Evolutionary conservation across 768 basidiomycete genomes (phyloP).

Genomic region (Serendipita sp.): DNA sequence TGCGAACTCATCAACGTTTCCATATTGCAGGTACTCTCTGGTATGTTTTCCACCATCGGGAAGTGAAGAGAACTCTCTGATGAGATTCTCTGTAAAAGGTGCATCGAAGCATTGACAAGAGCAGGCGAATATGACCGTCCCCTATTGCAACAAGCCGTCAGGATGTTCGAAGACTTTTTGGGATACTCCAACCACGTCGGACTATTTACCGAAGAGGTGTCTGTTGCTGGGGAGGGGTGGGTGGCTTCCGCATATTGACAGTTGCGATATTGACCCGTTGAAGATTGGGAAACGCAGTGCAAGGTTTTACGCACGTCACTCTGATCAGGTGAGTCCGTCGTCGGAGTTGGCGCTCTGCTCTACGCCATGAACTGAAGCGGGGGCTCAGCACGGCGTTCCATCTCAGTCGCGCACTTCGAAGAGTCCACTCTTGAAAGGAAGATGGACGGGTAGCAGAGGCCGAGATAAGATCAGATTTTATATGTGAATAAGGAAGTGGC

Average conservation of each 20-base stretch:
- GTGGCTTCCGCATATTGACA: slow-evolving; percentile 12
- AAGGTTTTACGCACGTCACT: slow-evolving; percentile 66
- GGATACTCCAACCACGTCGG: slow-evolving; percentile 79
- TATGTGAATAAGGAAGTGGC: no score
- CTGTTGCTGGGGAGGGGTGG: slow-evolving; percentile 69
- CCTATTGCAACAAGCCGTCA: slow-evolving; percentile 49
- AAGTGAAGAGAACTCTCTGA: background rate
- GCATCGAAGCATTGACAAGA: slow-evolving; percentile 75
- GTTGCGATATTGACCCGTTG: slow-evolving; percentile 7
- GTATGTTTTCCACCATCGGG: slow-evolving; percentile 11
- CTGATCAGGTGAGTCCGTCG: background rate
- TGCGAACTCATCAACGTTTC: background rate
- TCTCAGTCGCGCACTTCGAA: background rate
- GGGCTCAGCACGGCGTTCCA: background rate
- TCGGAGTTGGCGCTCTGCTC: background rate
- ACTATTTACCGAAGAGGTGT: slow-evolving; percentile 73
- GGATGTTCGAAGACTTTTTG: slow-evolving; percentile 87
- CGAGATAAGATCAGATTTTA: background rate
- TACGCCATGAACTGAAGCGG: background rate
- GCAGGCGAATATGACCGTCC: slow-evolving; percentile 63
- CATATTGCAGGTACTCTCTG: slow-evolving; percentile 16
- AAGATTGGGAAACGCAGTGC: slow-evolving; percentile 74
- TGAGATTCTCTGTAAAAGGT: slow-evolving; percentile 29
- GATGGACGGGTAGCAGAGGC: background rate
- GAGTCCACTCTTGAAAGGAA: background rate